Base-by-base conservation (phyloP, 2,329 filamentous ascomycete species). In the Monosporascus sp. region DNA sequence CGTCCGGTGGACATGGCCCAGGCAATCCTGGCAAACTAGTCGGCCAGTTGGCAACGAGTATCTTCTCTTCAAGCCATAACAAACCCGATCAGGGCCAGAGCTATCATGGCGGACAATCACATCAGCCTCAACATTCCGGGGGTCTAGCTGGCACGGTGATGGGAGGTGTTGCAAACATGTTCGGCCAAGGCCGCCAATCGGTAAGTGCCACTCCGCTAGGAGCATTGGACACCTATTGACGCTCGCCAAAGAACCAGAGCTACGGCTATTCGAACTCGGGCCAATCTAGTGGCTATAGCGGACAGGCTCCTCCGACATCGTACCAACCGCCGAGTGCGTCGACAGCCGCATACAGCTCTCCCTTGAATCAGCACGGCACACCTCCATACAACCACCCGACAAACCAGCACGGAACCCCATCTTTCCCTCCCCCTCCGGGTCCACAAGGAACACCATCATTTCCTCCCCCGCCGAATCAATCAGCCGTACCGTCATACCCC, bases 251-350 rank as follows among this genome's bases (percentile, higher is more conserved):
- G 74, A 72, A 73, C 55, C 77, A 83, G 58, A 81, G 78, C 63
- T 89, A 81, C 65, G 86, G 84, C 35, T 87, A 87, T 67, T 82
- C 81, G 22, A 80, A 80, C 61, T 67, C 75, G 3, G 78, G 77
- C 44, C 73, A 78, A 44, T 67, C 77, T 56, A 78, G 80, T 45
- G 75, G 76, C 38, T 89, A 88, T 67, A 78, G 74, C 55, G 86
- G 84, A 52, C 75, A 80, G 53, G 82, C 85, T 39, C 86, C 86
- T 14, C 80, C 82, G n/a, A 69, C 77, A 15, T 78, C 81, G 7
- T 86, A 86, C 65, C 79, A 85, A 61, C 70, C 75, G 27, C 60
- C 67, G 49, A 60, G 50, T 50, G 53, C 58, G 48, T 57, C 67
- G 47, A 59, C 65, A 35, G 51, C 62, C 37, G 52, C 69, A 45